These are phyloP conservation scores for Suillus tomentosus DNA, from an alignment of 768 basidiomycete genomes.

Conservation along the genomic window DNA sequence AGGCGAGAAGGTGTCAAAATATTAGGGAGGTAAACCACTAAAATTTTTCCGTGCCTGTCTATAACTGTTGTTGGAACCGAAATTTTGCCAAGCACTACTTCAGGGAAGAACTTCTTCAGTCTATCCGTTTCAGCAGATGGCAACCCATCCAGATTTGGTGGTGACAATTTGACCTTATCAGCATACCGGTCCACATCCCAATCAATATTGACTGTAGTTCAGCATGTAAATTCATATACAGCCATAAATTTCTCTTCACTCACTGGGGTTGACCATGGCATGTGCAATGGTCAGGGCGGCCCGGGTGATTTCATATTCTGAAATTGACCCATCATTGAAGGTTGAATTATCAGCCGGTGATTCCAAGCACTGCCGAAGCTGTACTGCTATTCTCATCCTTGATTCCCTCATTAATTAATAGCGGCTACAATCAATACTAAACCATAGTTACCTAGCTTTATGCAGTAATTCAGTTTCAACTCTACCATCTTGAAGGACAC, in stretches of 20 bases:
- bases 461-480: background rate
- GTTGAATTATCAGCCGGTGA: background rate
- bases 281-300: background rate
- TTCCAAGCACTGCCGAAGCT: background rate
- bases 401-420: background rate
- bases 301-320: background rate
- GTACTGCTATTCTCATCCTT: background rate
- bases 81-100: too few species aligned
- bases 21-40: background rate
- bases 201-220: background rate
- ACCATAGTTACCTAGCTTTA: conserved; percentile 2
- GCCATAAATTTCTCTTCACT: background rate
- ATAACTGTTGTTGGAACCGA: too few species aligned
- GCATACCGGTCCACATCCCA: too few species aligned
- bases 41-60: background rate
- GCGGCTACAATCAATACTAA: background rate
- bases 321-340: background rate
- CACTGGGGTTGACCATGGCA: conserved; percentile 3
- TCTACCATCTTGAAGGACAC: background rate
- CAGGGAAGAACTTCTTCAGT: too few species aligned
- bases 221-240: background rate
- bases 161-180: too few species aligned
- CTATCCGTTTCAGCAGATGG: too few species aligned
- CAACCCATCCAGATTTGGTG: too few species aligned
- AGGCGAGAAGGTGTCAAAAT: background rate